phyloP scores from a whole-genome alignment of 768 basidiomycete genomes.

The Calvatia gigantea region DNA sequence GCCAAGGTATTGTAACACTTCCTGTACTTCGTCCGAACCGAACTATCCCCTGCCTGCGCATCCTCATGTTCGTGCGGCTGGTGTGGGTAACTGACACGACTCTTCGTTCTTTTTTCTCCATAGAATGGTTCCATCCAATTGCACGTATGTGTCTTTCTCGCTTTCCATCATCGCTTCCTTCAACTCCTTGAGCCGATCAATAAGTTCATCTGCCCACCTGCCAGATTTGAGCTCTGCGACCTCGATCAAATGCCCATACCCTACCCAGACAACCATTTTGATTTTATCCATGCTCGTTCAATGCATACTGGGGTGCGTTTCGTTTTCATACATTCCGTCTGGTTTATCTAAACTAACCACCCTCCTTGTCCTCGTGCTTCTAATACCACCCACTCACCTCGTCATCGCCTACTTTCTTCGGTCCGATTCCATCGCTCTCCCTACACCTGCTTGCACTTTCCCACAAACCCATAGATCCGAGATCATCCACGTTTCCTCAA shows the following conservation, averaged over 20 bases:
- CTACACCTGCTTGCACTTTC: constrained; percentile 7
- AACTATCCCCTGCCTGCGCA: constrained; percentile 19
- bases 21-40: constrained; percentile 11
- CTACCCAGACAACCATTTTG: constrained; percentile 60
- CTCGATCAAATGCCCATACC: constrained; percentile 58
- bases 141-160: constrained; percentile 50
- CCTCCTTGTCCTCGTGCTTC: neutral
- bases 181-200: neutral
- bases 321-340: constrained; percentile 2
- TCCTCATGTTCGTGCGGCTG: constrained; percentile 11
- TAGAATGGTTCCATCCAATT: constrained; percentile 66
- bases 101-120: constrained; percentile 5
- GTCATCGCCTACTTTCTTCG: neutral
- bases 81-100: constrained; percentile 3
- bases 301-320: constrained; percentile 61
- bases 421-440: constrained; percentile 7
- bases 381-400: neutral
- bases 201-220: constrained; percentile 4
- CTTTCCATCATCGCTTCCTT: neutral
- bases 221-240: constrained; percentile 70
- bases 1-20: constrained; percentile 44
- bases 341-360: neutral
- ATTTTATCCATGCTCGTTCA: constrained; percentile 67
- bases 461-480: constrained; percentile 43
- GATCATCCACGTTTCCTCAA: constrained; percentile 58